phyloP scores from a whole-genome alignment of 2,329 filamentous ascomycete genomes.

The Trichophyton simii region DNA sequence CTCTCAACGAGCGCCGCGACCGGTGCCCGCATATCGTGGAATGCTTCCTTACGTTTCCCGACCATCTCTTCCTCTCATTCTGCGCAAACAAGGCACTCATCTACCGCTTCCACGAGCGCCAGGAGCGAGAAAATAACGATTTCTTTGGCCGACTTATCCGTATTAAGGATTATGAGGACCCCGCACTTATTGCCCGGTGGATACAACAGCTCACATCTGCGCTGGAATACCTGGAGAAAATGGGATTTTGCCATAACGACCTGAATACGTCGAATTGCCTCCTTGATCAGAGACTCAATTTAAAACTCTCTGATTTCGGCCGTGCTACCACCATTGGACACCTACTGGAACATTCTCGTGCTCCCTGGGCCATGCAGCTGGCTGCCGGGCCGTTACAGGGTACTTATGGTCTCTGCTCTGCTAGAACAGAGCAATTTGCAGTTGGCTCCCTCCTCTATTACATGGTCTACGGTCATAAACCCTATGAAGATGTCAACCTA shows the following conservation, averaged over 20 bases:
- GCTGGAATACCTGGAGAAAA: constrained; percentile 14
- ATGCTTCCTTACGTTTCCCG: constrained; percentile 12
- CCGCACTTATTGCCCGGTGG: constrained; percentile 14
- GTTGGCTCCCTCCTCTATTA: constrained; percentile 15
- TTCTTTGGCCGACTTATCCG: constrained; percentile 8
- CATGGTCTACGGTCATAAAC: constrained; percentile 16
- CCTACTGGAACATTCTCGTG: constrained; percentile 7
- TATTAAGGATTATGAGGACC: constrained; percentile 14
- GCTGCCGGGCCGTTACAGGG: constrained; percentile 12
- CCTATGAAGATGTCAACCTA: constrained; percentile 6
- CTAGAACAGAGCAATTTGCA: constrained; percentile 16
- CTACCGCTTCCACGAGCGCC: constrained; percentile 5
- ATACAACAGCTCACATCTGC: constrained; percentile 14
- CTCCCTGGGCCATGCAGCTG: neutral
- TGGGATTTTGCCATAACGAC: constrained; percentile 14
- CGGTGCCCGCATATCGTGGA: constrained; percentile 12
- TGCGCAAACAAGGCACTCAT: constrained; percentile 5
- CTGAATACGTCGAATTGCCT: constrained; percentile 10
- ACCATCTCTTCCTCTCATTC: constrained; percentile 14
- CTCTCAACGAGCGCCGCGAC: constrained; percentile 9
- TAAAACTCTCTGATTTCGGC: constrained; percentile 13
- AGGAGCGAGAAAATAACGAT: constrained; percentile 8
- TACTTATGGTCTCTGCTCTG: constrained; percentile 15
- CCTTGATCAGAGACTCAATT: constrained; percentile 11
- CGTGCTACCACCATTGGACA: constrained; percentile 14